Base-by-base conservation (phyloP, 2,329 filamentous ascomycete genomes). In the Didymella sp. region DNA sequence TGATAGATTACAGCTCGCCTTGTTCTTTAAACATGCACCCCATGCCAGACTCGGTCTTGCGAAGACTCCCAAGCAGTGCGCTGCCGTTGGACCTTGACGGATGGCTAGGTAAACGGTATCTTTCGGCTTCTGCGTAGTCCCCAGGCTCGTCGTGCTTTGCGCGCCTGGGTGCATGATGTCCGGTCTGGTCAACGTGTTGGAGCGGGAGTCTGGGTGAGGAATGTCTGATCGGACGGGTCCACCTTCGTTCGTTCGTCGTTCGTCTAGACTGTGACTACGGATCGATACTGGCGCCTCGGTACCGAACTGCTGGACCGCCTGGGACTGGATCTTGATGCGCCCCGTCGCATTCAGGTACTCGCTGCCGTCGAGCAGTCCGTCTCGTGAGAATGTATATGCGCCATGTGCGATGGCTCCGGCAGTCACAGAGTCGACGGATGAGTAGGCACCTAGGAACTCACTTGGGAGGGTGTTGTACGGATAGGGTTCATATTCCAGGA, bases 21-120 rank as follows among this genome's bases (percentile, higher is more conserved):
- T 67, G 17, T 67, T 58, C 21, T 70, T 68, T 17, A 70, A 38
- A 37, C 65, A 70, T 4, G 66, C 65, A 3, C 63, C 68, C 68
- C 66, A 70, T 2, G 66, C 66, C 24, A 67, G 27, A 31, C 42
- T 59, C 37, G 62, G 63, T 17, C 56, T 61, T 3, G 61, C 48
- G 21, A 55, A 69, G 1, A 66, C 19, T 0, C 66, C 65, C 6
- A 70, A 56, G 43, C 63, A 68, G 13, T 64, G 60, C 22, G 59
- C 62, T 1, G 42, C 46, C 9, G 51, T 45, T 8, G 63, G 63
- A 2, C 55, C 60, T 43, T 64, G 43, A 8, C 67, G 59, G 4
- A 67, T 44, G 1, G 65, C 68, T 17, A 70, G 9, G 13, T 58
- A 69, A 3, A 70, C 60, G 2, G 22, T 49, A 15, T 60, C 46